phyloP scores from a whole-genome alignment of 2,329 filamentous ascomycete species.

The Nothopassalora personata region DNA sequence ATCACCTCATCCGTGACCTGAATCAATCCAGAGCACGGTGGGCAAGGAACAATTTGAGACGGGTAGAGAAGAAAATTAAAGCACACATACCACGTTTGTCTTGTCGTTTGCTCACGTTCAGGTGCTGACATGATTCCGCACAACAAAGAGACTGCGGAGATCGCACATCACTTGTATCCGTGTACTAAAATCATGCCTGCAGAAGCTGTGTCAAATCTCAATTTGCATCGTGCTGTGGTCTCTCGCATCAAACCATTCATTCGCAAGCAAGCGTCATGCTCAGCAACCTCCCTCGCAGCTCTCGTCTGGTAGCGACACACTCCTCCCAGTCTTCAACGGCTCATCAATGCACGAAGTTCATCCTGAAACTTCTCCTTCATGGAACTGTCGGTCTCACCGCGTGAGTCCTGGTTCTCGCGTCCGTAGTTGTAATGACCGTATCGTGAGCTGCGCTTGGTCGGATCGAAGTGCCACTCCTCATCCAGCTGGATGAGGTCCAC shows the following conservation, averaged over 20 bases:
- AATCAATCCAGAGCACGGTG: too few species aligned
- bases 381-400: constrained; percentile 1
- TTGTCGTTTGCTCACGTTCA: too few species aligned
- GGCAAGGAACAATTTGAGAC: too few species aligned
- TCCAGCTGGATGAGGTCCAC: constrained; percentile 23
- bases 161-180: too few species aligned
- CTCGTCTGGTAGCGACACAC: constrained; percentile 1
- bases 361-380: constrained; percentile 10
- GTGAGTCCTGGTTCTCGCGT: not conserved
- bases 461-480: constrained; percentile 14
- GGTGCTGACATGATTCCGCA: too few species aligned
- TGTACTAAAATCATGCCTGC: not conserved
- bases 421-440: not conserved
- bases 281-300: not conserved
- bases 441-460: not conserved
- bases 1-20: too few species aligned
- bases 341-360: constrained; percentile 2
- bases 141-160: too few species aligned
- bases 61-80: too few species aligned
- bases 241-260: not conserved
- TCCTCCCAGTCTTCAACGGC: not conserved
- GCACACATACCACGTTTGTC: too few species aligned
- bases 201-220: not conserved
- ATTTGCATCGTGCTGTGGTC: not conserved
- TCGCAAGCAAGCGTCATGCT: not conserved